phyloP scores from a whole-genome alignment of 2,329 filamentous ascomycete species.

The Pseudocercospora cruenta region DNA sequence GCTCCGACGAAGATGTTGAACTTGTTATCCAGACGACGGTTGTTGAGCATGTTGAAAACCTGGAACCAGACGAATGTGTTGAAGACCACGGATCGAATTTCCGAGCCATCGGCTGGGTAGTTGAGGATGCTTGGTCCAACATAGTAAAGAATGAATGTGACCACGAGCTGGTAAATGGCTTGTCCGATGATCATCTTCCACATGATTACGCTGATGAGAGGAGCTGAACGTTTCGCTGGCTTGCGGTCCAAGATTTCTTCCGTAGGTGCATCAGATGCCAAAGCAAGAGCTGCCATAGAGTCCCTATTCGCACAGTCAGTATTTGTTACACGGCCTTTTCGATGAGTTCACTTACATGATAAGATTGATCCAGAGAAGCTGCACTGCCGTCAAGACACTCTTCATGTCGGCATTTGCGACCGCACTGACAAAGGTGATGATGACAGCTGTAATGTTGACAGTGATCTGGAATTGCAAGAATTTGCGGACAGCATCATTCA shows the following conservation, averaged over 20 bases:
- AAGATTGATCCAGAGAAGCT: slow-evolving; percentile 92
- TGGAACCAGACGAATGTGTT: slow-evolving; percentile 99
- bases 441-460: slow-evolving; percentile 89
- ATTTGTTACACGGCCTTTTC: not conserved
- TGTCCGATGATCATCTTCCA: slow-evolving; percentile 99
- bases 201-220: slow-evolving; percentile 86
- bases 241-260: slow-evolving; percentile 79
- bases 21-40: slow-evolving; percentile 88
- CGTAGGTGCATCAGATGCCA: slow-evolving; percentile 85
- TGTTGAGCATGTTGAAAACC: slow-evolving; percentile 98
- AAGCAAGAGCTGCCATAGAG: slow-evolving; percentile 85
- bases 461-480: slow-evolving; percentile 73
- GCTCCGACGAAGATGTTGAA: slow-evolving; percentile 96
- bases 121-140: slow-evolving; percentile 65
- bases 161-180: slow-evolving; percentile 80
- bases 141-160: slow-evolving; percentile 83
- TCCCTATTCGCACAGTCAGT: slow-evolving; percentile 55
- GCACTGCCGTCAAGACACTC: slow-evolving; percentile 83
- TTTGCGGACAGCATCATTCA: slow-evolving; percentile 59
- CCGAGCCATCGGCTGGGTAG: slow-evolving; percentile 50
- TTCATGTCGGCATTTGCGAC: slow-evolving; percentile 69
- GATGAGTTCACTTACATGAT: slow-evolving; percentile 64
- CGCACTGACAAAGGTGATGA: slow-evolving; percentile 84
- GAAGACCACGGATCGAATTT: slow-evolving; percentile 83
- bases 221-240: slow-evolving; percentile 72